These are phyloP conservation scores for Didymella pinodella DNA, from an alignment of 2,329 filamentous ascomycete species.

Conservation along the genomic window DNA sequence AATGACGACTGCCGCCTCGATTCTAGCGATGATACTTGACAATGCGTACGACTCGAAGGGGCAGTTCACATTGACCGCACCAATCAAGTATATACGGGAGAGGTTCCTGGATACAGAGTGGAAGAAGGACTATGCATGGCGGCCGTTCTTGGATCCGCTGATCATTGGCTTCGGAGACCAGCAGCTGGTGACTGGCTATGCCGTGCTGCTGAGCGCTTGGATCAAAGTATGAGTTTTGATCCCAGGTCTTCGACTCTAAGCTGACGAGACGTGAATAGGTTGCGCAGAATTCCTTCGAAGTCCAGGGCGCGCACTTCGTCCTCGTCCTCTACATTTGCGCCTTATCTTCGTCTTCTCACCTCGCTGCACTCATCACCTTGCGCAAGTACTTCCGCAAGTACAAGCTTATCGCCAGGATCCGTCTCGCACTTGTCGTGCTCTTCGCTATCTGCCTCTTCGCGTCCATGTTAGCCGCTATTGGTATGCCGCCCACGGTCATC, in stretches of 20 bases:
- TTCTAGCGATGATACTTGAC: constrained; percentile 46
- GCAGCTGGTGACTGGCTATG: constrained; percentile 45
- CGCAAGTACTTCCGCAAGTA: constrained; percentile 44
- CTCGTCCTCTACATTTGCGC: constrained; percentile 45
- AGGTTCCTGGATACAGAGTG: constrained; percentile 37
- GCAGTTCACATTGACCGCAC: constrained; percentile 30
- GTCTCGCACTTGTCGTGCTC: constrained; percentile 37
- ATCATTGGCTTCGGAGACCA: constrained; percentile 45
- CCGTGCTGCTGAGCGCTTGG: constrained; percentile 43
- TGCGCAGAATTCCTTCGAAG: constrained; percentile 34
- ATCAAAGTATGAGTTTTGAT: constrained; percentile 32
- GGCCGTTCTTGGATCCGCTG: constrained; percentile 42
- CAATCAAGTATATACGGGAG: constrained; percentile 36
- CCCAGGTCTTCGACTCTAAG: not conserved
- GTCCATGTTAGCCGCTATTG: constrained; percentile 40
- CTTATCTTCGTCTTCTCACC: constrained; percentile 42
- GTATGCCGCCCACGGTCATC: constrained; percentile 24
- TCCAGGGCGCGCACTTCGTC: constrained; percentile 44
- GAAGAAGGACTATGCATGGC: constrained; percentile 43
- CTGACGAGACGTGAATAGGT: constrained; percentile 23
- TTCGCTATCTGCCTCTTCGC: constrained; percentile 40
- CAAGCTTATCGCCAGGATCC: constrained; percentile 39
- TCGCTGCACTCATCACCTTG: constrained; percentile 44
- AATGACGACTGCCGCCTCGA: constrained; percentile 41
- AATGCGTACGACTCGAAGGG: constrained; percentile 40